Conservation (phyloP, 2,329 filamentous ascomycete species). For the Diaporthe capsici region DNA sequence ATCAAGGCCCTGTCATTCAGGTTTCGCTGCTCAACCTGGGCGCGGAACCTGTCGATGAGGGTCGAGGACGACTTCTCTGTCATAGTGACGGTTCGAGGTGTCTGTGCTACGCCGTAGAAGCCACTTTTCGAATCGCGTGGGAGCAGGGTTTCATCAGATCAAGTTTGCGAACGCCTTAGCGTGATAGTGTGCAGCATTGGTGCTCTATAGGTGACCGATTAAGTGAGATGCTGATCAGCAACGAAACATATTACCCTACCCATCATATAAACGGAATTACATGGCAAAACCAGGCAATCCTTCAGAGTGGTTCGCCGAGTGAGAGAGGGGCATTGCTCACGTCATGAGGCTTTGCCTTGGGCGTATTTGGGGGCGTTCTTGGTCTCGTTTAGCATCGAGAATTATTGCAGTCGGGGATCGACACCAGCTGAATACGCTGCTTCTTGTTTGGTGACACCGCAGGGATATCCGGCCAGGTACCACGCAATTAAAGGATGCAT, state of each 20-base stretch:
- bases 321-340: not conserved
- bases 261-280: not conserved
- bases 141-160: not conserved
- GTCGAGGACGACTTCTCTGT: not conserved
- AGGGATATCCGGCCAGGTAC: not conserved
- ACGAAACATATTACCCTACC: not conserved
- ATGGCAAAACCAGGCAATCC: not conserved
- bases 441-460: not conserved
- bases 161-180: constrained; percentile 13
- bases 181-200: not conserved
- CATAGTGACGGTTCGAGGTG: not conserved
- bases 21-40: constrained; percentile 33
- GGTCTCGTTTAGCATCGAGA: not conserved
- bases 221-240: not conserved
- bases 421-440: not conserved
- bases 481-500: not conserved
- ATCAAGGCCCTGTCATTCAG: constrained; percentile 33
- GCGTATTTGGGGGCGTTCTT: not conserved
- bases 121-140: not conserved
- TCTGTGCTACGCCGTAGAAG: not conserved
- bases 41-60: constrained; percentile 11
- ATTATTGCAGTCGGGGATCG: not conserved
- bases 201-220: not conserved
- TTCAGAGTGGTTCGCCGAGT: not conserved
- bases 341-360: constrained; percentile 7